Conservation (phyloP, 2,329 filamentous ascomycete genomes). For the Elsinoe batatas region DNA sequence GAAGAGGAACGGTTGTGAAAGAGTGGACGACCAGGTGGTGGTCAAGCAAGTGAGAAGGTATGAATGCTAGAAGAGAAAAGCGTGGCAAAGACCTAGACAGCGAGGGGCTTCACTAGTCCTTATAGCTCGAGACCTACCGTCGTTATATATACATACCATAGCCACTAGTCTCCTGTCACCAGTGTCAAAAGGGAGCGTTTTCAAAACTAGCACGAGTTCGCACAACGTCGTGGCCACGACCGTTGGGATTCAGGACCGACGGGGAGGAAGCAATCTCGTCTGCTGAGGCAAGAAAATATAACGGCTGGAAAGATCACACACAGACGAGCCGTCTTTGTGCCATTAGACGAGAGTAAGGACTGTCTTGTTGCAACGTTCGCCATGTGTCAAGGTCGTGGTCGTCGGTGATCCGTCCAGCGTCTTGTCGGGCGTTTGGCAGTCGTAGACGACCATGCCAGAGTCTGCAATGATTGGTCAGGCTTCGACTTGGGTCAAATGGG, state of each 20-base stretch:
- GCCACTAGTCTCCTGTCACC: constrained; percentile 4
- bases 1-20: background rate
- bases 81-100: background rate
- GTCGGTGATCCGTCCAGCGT: background rate
- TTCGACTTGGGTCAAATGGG: no score
- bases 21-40: background rate
- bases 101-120: background rate
- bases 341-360: background rate
- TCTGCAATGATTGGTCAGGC: no score
- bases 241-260: constrained; percentile 1
- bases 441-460: no score
- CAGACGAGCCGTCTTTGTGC: background rate
- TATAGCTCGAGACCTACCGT: background rate
- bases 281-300: constrained; percentile 6
- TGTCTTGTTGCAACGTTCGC: background rate
- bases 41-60: background rate
- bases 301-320: constrained; percentile 12
- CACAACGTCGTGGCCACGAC: background rate
- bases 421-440: no score
- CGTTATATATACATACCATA: background rate
- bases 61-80: background rate
- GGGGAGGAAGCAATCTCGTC: constrained; percentile 2
- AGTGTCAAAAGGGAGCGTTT: constrained; percentile 7
- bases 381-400: background rate
- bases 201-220: constrained; percentile 2